These are phyloP conservation scores for Pseudogymnoascus destructans DNA, from an alignment of 2,329 filamentous ascomycete species.

Conservation along the genomic window DNA sequence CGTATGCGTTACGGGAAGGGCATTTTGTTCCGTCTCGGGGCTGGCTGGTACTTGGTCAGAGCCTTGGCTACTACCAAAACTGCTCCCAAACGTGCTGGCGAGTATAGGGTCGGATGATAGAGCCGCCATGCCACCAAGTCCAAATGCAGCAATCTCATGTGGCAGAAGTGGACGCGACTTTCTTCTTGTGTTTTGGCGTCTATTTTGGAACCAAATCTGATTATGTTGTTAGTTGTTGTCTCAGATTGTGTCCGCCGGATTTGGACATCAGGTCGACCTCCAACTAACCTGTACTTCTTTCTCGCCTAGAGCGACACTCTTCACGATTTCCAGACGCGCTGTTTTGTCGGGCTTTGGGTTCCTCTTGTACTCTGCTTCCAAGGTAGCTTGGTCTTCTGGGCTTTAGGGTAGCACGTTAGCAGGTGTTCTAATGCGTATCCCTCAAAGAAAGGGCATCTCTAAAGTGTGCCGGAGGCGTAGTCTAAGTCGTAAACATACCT, in stretches of 20 bases:
- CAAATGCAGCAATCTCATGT: constrained; percentile 56
- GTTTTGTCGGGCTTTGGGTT: constrained; percentile 89
- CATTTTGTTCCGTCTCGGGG: background rate
- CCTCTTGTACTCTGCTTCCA: constrained; percentile 71
- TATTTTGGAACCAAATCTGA: constrained; percentile 96
- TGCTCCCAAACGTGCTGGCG: constrained; percentile 11
- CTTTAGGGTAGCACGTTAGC: constrained; percentile 32
- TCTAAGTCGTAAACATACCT: constrained; percentile 34
- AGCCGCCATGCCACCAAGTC: constrained; percentile 32
- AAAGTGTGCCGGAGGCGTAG: background rate
- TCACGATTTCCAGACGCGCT: constrained; percentile 71
- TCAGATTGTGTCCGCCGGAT: constrained; percentile 1
- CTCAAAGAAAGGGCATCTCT: background rate
- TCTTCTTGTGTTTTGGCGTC: constrained; percentile 80
- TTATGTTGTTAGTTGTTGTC: background rate
- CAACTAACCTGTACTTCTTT: constrained; percentile 84
- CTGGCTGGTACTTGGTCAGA: constrained; percentile 12
- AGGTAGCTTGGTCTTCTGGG: constrained; percentile 74
- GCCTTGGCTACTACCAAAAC: constrained; percentile 18
- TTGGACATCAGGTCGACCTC: background rate
- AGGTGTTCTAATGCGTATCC: background rate
- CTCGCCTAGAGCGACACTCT: constrained; percentile 76
- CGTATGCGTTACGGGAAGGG: background rate
- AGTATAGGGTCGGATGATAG: constrained; percentile 23
- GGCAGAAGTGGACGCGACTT: constrained; percentile 73